Evolutionary conservation across 2,329 filamentous ascomycete species (phyloP), one percentile per base, ranked within the genome.

Genomic region (Clarireedia hainanense): DNA sequence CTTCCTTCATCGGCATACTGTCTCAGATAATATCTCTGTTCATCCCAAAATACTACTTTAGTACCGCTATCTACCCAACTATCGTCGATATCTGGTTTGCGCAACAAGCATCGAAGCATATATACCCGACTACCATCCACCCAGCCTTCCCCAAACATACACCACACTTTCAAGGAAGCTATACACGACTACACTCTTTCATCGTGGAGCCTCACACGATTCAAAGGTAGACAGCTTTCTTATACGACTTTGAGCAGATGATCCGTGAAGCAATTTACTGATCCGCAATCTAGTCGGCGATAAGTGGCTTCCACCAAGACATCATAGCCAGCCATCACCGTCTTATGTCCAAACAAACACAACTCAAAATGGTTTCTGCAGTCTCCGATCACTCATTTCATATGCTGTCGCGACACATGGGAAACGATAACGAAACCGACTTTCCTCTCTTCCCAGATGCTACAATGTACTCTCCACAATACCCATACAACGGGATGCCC

Each of bases 361-460:
- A 50, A 96, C 48, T 89, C 89, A 6, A 80, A 83, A 24, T 75
- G 90, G 10, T 89, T 85, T 1, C 75, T 79, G 42, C 42, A 23
- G 6, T 87, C 85, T 36, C 87, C 89, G 0, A 97, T 95, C 71
- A 82, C 96, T 61, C 88, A 85, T 64, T 96, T 96, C 54, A 94
- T 91, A 10, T 99, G 94, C 74, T 99, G 14, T 57, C 61, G 91
- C 75, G 95, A 89, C 63, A 65, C 58, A 65, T 71, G 63, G 54
- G 55, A 50, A 59, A 57, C 57, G 61, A 66, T 14, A 61, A 60
- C 56, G 64, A 65, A 23, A 60, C 60, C 50, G 73, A 77, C 60
- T 75, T 72, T 67, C 67, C 63, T 46, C 73, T 75, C 57, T 79
- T 78, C 66, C 72, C 76, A 48, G 74, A 79, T 43, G 70, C 74